Conservation (phyloP, 192 early-diverging fungal genomes). For the Gaertneriomyces sp. region DNA sequence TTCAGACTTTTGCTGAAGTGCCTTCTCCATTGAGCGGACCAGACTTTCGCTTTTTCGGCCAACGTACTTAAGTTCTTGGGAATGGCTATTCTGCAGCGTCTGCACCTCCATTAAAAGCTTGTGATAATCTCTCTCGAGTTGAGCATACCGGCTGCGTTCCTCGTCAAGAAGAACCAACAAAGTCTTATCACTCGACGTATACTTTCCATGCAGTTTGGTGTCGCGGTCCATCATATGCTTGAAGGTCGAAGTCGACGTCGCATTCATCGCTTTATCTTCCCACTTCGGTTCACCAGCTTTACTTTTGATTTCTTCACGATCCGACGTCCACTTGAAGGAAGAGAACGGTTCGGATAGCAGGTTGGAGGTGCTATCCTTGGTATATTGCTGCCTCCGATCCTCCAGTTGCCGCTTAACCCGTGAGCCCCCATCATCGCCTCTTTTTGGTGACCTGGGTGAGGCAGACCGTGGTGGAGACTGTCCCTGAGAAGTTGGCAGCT, state of each 20-base stretch:
- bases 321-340: background rate
- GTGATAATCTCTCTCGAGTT: constrained; percentile 48
- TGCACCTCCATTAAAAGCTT: constrained; percentile 50
- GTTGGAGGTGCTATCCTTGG: constrained; percentile 3
- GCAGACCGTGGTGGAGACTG: constrained; percentile 6
- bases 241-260: no score
- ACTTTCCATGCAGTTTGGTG: no score
- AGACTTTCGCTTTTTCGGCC: constrained; percentile 33
- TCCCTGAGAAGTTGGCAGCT: background rate
- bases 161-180: constrained; percentile 46
- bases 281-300: no score
- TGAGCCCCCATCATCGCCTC: no score
- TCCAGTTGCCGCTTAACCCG: no score
- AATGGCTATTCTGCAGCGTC: constrained; percentile 44
- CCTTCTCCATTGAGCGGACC: constrained; percentile 33
- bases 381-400: no score
- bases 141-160: constrained; percentile 40
- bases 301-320: no score
- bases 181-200: constrained; percentile 48
- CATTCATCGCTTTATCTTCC: no score
- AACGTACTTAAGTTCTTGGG: constrained; percentile 40
- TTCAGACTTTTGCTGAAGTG: constrained; percentile 37
- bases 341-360: background rate
- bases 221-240: no score
- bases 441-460: no score